These are phyloP conservation scores for Artemisia argyi DNA, from an alignment of 129 eudicot species.

Conservation along the genomic window DNA sequence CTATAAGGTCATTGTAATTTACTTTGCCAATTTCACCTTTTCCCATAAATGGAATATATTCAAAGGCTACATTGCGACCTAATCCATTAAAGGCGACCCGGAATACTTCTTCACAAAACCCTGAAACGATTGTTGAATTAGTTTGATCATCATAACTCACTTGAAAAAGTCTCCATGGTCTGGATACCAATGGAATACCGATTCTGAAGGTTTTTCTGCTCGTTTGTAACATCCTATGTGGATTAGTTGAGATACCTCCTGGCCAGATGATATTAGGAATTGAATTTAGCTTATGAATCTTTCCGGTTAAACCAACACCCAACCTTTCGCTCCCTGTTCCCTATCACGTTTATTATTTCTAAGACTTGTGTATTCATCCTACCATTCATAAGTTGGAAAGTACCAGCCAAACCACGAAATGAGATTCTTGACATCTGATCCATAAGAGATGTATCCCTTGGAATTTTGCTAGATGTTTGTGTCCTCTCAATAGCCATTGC, in stretches of 20 bases:
- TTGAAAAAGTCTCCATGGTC: conserved; percentile 17
- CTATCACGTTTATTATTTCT: conserved; percentile 39
- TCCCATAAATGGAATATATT: neutral
- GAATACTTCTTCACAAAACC: conserved; percentile 46
- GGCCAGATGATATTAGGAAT: conserved; percentile 39
- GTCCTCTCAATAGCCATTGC: too few species aligned
- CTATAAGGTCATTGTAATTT: conserved; percentile 19
- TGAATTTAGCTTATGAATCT: conserved; percentile 4
- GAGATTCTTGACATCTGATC: conserved; percentile 24
- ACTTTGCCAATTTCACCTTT: neutral
- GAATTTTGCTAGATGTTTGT: too few species aligned
- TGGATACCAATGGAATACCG: conserved; percentile 23
- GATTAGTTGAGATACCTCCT: conserved; percentile 23
- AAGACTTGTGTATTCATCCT: conserved; percentile 5
- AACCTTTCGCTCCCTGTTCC: conserved; percentile 31
- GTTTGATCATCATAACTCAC: conserved; percentile 20
- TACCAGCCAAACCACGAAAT: conserved; percentile 48
- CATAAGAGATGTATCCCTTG: conserved; percentile 26
- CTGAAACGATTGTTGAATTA: neutral
- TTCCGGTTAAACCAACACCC: conserved; percentile 36
- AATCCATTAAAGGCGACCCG: conserved; percentile 19
- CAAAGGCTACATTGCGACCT: conserved; percentile 1
- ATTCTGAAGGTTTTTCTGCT: conserved; percentile 34
- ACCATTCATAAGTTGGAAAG: conserved; percentile 25
- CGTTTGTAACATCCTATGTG: conserved; percentile 26